Evolutionary conservation across 768 basidiomycete species (phyloP).

Genomic region (Leccinum imitatum): DNA sequence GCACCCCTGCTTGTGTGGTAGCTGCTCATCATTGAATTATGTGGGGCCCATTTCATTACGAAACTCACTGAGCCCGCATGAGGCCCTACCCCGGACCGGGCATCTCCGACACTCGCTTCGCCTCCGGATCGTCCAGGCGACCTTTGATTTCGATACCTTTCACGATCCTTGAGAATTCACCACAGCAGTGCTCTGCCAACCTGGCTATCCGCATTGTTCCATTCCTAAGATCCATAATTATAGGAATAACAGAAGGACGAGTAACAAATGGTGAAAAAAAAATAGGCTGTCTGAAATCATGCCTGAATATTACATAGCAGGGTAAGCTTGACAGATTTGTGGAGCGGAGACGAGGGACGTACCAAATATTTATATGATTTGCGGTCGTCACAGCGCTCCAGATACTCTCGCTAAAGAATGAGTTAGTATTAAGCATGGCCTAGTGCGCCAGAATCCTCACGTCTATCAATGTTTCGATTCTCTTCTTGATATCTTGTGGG

Average conservation of each 20-base stretch:
- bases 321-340: constrained; percentile 3
- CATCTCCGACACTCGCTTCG: background rate
- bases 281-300: constrained; percentile 18
- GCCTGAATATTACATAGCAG: constrained; percentile 15
- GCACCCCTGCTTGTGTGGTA: too few species aligned
- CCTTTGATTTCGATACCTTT: too few species aligned
- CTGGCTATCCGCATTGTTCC: background rate
- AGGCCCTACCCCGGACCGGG: background rate
- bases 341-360: constrained; percentile 7
- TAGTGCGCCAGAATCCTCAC: constrained; percentile 41
- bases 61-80: too few species aligned
- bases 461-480: constrained; percentile 92
- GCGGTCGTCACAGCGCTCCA: constrained; percentile 85
- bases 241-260: background rate
- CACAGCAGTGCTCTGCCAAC: background rate
- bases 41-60: too few species aligned
- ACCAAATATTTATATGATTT: constrained; percentile 86
- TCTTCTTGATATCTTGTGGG: constrained; percentile 85
- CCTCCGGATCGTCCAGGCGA: background rate
- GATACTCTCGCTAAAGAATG: constrained; percentile 76
- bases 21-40: too few species aligned
- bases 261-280: background rate
- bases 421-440: background rate
- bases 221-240: constrained; percentile 1
- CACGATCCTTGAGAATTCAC: background rate